These are phyloP conservation scores for Penicillium sp. DNA, from an alignment of 2,329 filamentous ascomycete genomes.

Conservation along the genomic window DNA sequence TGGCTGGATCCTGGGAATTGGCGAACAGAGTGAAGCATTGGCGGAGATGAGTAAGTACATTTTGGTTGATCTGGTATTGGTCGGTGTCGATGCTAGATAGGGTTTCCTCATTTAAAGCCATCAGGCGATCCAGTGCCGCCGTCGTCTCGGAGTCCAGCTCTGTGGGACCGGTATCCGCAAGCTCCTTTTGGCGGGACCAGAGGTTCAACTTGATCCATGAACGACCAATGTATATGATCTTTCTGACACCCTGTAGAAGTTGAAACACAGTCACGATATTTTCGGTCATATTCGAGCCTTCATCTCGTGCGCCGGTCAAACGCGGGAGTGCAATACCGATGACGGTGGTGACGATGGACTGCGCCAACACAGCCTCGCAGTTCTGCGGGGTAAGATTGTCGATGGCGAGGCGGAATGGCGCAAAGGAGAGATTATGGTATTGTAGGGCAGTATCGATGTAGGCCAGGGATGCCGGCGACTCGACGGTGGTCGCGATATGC, in stretches of 20 bases:
- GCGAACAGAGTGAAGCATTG: slow-evolving; percentile 34
- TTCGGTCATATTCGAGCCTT: slow-evolving; percentile 37
- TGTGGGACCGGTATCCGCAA: slow-evolving; percentile 47
- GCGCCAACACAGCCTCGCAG: slow-evolving; percentile 43
- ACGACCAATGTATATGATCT: slow-evolving; percentile 37
- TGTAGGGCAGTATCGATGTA: slow-evolving; percentile 43
- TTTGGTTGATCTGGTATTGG: slow-evolving; percentile 35
- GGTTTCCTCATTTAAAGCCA: slow-evolving; percentile 33
- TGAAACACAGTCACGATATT: slow-evolving; percentile 42
- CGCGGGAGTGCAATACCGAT: slow-evolving; percentile 42
- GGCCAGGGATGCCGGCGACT: slow-evolving; percentile 33
- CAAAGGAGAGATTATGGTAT: slow-evolving; percentile 41
- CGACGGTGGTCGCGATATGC: slow-evolving; percentile 42
- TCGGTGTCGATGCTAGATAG: slow-evolving; percentile 28
- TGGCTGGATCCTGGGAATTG: slow-evolving; percentile 30
- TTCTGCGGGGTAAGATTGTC: slow-evolving; percentile 40
- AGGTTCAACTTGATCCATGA: slow-evolving; percentile 56
- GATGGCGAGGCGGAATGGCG: slow-evolving; percentile 39
- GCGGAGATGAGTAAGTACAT: slow-evolving; percentile 33
- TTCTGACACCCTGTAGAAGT: slow-evolving; percentile 40
- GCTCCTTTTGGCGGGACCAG: slow-evolving; percentile 50
- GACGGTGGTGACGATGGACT: slow-evolving; percentile 42
- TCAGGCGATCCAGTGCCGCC: slow-evolving; percentile 33
- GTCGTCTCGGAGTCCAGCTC: slow-evolving; percentile 31
- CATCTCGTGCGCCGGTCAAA: slow-evolving; percentile 34